Evolutionary conservation across 2,329 filamentous ascomycete species (phyloP).

Genomic region (Domatiomyces globalis): DNA sequence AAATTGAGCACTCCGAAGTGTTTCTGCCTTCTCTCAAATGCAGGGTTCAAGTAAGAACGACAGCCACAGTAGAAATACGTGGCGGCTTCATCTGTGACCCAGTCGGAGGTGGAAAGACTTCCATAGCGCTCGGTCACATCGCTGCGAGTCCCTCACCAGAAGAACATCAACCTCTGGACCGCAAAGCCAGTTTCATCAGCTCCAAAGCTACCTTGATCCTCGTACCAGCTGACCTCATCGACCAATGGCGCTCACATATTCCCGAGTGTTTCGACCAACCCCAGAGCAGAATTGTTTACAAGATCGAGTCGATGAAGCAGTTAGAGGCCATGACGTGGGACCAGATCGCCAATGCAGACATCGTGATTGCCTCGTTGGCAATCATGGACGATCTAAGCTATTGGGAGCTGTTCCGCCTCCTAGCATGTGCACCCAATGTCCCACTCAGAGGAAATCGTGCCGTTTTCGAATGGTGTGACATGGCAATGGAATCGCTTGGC

Average conservation of each 20-base stretch:
- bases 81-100: conserved; percentile 51
- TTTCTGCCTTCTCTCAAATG: conserved; percentile 38
- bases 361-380: conserved; percentile 42
- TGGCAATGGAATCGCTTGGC: conserved; percentile 28
- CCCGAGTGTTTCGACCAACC: conserved; percentile 33
- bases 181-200: neutral
- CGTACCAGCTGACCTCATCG: conserved; percentile 39
- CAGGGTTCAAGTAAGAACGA: conserved; percentile 40
- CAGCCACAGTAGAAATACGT: conserved; percentile 26
- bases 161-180: neutral
- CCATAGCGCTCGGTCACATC: conserved; percentile 44
- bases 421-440: conserved; percentile 35
- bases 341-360: conserved; percentile 35
- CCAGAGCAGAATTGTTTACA: neutral
- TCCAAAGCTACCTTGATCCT: conserved; percentile 46
- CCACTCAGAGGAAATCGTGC: conserved; percentile 31
- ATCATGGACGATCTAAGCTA: conserved; percentile 37
- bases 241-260: conserved; percentile 47
- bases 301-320: conserved; percentile 11
- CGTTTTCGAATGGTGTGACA: conserved; percentile 41
- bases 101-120: conserved; percentile 55
- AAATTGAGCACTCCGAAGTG: conserved; percentile 46
- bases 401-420: conserved; percentile 34
- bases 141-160: conserved; percentile 19
- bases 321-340: conserved; percentile 31